These are phyloP conservation scores for Suhomyces coccinellae DNA, from an alignment of 1,139 yeast genomes.

Conservation along the genomic window DNA sequence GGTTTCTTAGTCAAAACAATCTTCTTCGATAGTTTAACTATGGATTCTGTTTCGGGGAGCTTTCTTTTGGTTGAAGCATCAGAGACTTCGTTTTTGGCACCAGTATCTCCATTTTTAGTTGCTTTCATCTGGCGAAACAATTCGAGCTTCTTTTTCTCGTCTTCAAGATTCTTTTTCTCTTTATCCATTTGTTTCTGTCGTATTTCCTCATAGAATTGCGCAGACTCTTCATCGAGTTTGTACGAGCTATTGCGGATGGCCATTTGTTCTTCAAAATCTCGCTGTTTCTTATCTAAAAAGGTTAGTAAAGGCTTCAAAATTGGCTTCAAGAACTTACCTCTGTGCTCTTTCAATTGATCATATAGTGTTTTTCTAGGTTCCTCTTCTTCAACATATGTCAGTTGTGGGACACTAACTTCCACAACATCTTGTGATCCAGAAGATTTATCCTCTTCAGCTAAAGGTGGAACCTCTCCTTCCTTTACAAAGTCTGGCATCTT, in stretches of 20 bases:
- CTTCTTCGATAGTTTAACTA: not conserved
- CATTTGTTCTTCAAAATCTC: slow-evolving; percentile 18
- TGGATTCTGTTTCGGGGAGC: not conserved
- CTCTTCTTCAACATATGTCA: slow-evolving; percentile 5
- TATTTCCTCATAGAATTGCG: slow-evolving; percentile 26
- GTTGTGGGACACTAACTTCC: not conserved
- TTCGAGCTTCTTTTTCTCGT: slow-evolving; percentile 4
- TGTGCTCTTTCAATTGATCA: slow-evolving; percentile 18
- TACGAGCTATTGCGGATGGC: slow-evolving; percentile 19
- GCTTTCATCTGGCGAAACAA: slow-evolving; percentile 2
- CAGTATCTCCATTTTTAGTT: not conserved
- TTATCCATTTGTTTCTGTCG: slow-evolving; percentile 15
- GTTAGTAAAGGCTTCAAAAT: slow-evolving; percentile 10
- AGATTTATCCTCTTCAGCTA: not conserved
- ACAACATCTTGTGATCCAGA: not conserved
- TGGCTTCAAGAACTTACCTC: slow-evolving; percentile 15
- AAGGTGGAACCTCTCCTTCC: slow-evolving; percentile 6
- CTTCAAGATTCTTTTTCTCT: slow-evolving; percentile 9
- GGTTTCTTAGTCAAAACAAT: slow-evolving; percentile 1
- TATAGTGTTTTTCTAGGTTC: slow-evolving; percentile 16
- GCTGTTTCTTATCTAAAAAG: slow-evolving; percentile 18
- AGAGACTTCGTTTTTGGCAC: not conserved
- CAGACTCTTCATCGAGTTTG: slow-evolving; percentile 18
- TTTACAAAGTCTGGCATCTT: slow-evolving; percentile 12
- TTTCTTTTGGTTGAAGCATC: not conserved